Evolutionary conservation across 345 rosid genomes (phyloP).

Genomic region (Melaleuca alternifolia): DNA sequence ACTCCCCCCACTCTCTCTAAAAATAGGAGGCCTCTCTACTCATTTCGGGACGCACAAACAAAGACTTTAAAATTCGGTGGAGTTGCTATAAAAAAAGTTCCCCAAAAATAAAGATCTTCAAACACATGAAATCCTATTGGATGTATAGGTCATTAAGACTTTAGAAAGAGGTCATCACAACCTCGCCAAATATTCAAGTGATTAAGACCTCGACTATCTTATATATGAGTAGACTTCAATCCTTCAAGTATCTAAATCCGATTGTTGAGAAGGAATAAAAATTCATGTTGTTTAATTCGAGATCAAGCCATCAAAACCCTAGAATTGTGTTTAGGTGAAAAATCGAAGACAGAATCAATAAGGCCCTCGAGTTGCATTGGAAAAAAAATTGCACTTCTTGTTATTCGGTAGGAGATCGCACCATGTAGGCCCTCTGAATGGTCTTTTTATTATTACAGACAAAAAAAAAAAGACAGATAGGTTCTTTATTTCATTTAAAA

Average conservation of each 20-base stretch:
- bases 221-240: neutral
- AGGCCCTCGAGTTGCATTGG: too few relatives aligned
- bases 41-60: neutral
- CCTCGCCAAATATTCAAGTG: neutral
- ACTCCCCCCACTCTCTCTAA: neutral
- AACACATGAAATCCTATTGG: neutral
- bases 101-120: neutral
- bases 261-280: neutral
- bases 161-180: neutral
- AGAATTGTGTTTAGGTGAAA: neutral
- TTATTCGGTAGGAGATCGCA: neutral
- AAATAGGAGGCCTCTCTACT: neutral
- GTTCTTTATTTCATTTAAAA: neutral
- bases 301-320: neutral
- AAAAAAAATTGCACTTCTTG: neutral
- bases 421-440: neutral
- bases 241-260: neutral
- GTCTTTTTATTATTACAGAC: neutral
- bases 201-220: neutral
- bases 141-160: neutral
- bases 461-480: neutral
- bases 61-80: neutral
- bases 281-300: fast-evolving
- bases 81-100: neutral
- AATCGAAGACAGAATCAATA: neutral